Conservation (phyloP, 2,329 filamentous ascomycete species). For the Ophiosphaerella herpotricha region DNA sequence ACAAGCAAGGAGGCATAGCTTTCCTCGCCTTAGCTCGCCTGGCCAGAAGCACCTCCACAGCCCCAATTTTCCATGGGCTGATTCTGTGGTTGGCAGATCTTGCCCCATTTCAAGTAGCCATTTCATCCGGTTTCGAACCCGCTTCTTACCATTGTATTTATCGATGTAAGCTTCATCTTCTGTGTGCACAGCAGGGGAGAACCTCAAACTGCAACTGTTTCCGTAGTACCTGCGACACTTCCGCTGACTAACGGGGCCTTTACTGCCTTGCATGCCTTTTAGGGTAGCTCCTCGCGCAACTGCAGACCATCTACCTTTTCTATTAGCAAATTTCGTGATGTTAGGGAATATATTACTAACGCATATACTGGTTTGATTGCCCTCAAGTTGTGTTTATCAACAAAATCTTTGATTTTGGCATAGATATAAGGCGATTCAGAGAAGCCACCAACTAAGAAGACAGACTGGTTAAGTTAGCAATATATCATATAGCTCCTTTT, state of each 20-base stretch:
- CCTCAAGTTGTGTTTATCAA: not conserved
- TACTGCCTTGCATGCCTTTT: conserved; percentile 25
- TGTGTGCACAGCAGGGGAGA: conserved; percentile 4
- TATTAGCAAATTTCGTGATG: not conserved
- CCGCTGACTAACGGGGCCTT: conserved; percentile 9
- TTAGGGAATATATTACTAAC: conserved; percentile 11
- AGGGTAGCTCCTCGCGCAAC: conserved; percentile 28
- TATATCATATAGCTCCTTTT: too few relatives aligned
- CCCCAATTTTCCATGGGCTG: not conserved
- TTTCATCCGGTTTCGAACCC: conserved; percentile 5
- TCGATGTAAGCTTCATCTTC: conserved; percentile 13
- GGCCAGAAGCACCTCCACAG: not conserved
- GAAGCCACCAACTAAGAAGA: conserved; percentile 37
- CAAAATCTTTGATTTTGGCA: conserved; percentile 13
- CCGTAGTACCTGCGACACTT: conserved; percentile 32
- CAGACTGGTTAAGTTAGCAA: conserved; percentile 12
- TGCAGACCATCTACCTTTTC: conserved; percentile 28
- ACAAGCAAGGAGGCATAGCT: conserved; percentile 1
- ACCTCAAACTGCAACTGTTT: not conserved
- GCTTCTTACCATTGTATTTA: not conserved
- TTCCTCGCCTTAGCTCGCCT: not conserved
- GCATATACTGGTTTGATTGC: conserved; percentile 19
- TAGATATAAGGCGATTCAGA: conserved; percentile 30
- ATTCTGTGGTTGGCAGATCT: conserved; percentile 4
- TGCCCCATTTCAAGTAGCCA: conserved; percentile 25